Evolutionary conservation across 805 yeast genomes (phyloP).

Genomic region (Priceomyces haplophilus): DNA sequence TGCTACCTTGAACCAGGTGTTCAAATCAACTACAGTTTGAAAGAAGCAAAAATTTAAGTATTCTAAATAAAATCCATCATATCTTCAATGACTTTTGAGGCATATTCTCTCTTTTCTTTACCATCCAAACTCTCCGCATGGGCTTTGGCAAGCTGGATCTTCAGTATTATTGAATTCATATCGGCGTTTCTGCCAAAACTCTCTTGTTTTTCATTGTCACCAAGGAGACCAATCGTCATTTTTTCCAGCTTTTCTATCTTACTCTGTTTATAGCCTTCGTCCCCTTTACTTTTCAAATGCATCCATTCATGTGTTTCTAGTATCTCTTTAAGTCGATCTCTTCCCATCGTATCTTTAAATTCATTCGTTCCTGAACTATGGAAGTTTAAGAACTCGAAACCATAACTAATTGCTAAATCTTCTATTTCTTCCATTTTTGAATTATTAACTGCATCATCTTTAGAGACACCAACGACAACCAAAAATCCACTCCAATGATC

Average conservation of each 20-base stretch:
- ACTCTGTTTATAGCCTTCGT: slow-evolving; percentile 16
- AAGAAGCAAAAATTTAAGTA: slow-evolving; percentile 12
- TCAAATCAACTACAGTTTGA: slow-evolving; percentile 23
- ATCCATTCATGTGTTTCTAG: slow-evolving; percentile 51
- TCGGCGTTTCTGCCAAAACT: slow-evolving; percentile 16
- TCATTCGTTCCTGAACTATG: slow-evolving; percentile 36
- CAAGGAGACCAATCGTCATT: slow-evolving; percentile 28
- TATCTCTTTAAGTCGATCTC: slow-evolving; percentile 42
- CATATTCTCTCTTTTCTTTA: slow-evolving; percentile 30
- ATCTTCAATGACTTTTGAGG: slow-evolving; percentile 35
- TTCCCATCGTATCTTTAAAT: slow-evolving; percentile 42
- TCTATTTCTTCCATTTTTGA: slow-evolving; percentile 28
- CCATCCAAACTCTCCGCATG: slow-evolving; percentile 21
- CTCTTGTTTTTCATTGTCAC: slow-evolving; percentile 6
- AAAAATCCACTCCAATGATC: slow-evolving; percentile 26
- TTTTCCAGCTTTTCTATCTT: slow-evolving; percentile 19
- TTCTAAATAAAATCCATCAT: slow-evolving; percentile 35
- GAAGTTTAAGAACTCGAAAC: slow-evolving; percentile 43
- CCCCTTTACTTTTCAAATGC: slow-evolving; percentile 8
- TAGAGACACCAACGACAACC: slow-evolving; percentile 31
- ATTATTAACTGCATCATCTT: background rate
- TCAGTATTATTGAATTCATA: slow-evolving; percentile 29
- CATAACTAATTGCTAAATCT: slow-evolving; percentile 34
- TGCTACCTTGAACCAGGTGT: slow-evolving; percentile 64
- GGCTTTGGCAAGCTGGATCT: slow-evolving; percentile 34